Base-by-base conservation (phyloP, 169 alveolate species). In the Eimeria maxima region DNA sequence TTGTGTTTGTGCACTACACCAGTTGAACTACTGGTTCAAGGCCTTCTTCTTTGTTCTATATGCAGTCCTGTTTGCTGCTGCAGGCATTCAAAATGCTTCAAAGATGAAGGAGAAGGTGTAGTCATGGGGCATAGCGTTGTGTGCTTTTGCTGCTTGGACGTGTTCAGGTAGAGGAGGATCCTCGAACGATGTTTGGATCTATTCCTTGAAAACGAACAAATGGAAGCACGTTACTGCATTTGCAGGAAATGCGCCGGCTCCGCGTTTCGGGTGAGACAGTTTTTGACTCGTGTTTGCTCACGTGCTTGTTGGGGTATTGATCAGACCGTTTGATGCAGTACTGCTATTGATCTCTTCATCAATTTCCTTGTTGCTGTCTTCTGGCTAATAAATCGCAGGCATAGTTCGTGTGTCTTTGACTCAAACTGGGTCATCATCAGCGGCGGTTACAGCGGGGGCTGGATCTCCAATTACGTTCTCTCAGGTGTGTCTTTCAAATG, bases 361-460 rank as follows among this genome's bases (percentile, higher is more conserved):
- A 55, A 5, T 0, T n/a, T 20, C 14, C 27, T 83, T 83, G 91
- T 29, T 44, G 24, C 27, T 55, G 8, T 33, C 44, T 38, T 24
- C 42, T 53, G 89, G 89, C 33, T 10, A 14, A 24, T 29, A 10
- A 33, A 11, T 11, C 67, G 45, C 95, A 91, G 95, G 90, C 95
- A 91, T 33, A 60, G 81, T 57, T 74, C 95, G 0, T 91, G 95
- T 55, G 60, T 91, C n/a, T 91, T 91, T 45, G 95, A 91, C 65
- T 71, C 84, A 14, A 80, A 91, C 16, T 91, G 95, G 95, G 86
- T 91, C 63, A 60, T 91, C 55, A 57, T 91, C 76, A 71, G 95
- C 81, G 95, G 95, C 27, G 95, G 95, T 45, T 44, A 71, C 78
- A 91, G 47, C 73, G 90, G 86, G 65, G 95, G 95, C 60, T 91